Base-by-base conservation (phyloP, 1,284 basidiomycete genomes). In the Ustilago bromivora region DNA sequence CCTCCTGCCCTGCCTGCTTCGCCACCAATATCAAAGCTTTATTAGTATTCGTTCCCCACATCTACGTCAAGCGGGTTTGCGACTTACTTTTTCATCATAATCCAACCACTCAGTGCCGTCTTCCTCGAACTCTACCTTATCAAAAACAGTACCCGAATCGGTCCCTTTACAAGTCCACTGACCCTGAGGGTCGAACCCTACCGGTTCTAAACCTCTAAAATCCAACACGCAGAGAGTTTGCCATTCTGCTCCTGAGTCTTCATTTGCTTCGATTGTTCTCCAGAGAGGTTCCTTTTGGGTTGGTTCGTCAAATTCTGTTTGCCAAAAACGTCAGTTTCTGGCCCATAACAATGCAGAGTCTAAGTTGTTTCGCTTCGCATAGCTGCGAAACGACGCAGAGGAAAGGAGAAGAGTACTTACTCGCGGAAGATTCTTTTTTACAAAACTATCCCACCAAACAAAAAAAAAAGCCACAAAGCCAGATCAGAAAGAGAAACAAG, bases 61-160 rank as follows among this genome's bases (percentile, higher is more conserved):
- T 40, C 38, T 40, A 11, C 15, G 10, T 10, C 38, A 40, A 40
- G 11, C 10, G 38, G 15, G 15, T 11, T 40, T 17, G 2, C 15
- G 10, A 51, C 73, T 59, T 40, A 66, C 74, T 74, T 83, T 83
- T 66, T 86, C 84, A 62, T 86, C 84, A 46, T 86, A 86, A 54
- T 86, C 84, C 66, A 83, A 84, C 84, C 84, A 86, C 43, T 85
- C 84, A 0, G 47, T 57, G 38, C 80, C 80, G 7, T 43, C 6
- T 8, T 83, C 84, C 10, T 86, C 84, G 34, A 86, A 85, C 55
- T 81, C 77, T 34, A 86, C 76, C 0, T 66, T 67, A 41, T 76
- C 73, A 54, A 84, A 85, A 1, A 40, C 46, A 3, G 80, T 84
- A 5, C 64, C 62, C 4, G 76, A 80, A 54, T 80, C 81, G 11